Conservation (phyloP, 2,329 filamentous ascomycete species). For the Pestalotiopsis fici region DNA sequence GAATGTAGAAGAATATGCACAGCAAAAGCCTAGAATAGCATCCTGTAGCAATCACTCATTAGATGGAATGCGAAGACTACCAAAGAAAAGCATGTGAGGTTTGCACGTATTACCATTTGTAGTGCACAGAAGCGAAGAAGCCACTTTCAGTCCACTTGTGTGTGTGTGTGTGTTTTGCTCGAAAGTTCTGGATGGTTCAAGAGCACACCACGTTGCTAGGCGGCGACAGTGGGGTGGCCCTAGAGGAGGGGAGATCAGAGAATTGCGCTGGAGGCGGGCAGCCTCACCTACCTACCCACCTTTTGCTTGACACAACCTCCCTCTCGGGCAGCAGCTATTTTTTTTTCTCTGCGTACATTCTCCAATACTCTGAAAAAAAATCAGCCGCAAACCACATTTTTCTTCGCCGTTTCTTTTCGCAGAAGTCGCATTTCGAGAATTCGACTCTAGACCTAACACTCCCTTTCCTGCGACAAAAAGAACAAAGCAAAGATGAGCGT, state of each 20-base stretch:
- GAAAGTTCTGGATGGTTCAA: conserved; percentile 16
- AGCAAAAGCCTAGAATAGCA: too few species aligned
- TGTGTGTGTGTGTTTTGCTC: background rate
- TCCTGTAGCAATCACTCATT: too few species aligned
- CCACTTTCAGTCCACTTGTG: background rate
- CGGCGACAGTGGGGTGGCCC: conserved; percentile 3
- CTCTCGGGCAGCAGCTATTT: background rate
- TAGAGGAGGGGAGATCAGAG: conserved; percentile 12
- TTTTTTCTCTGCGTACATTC: conserved; percentile 5
- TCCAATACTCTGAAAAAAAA: background rate
- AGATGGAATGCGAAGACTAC: too few species aligned
- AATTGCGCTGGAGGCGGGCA: conserved; percentile 6
- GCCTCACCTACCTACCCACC: conserved; percentile 12
- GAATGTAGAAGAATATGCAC: too few species aligned
- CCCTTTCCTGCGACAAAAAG: background rate
- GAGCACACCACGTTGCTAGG: background rate
- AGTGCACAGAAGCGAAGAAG: too few species aligned
- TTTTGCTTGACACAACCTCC: conserved; percentile 7
- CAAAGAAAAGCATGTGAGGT: too few species aligned
- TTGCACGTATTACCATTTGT: too few species aligned
- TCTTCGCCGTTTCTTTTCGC: conserved; percentile 6
- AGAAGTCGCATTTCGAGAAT: background rate
- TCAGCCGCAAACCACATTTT: background rate
- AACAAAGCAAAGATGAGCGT: conserved; percentile 13
- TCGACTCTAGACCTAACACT: background rate